These are phyloP conservation scores for Hygrophila difformis DNA, from an alignment of 257 asterid species.

Conservation along the genomic window DNA sequence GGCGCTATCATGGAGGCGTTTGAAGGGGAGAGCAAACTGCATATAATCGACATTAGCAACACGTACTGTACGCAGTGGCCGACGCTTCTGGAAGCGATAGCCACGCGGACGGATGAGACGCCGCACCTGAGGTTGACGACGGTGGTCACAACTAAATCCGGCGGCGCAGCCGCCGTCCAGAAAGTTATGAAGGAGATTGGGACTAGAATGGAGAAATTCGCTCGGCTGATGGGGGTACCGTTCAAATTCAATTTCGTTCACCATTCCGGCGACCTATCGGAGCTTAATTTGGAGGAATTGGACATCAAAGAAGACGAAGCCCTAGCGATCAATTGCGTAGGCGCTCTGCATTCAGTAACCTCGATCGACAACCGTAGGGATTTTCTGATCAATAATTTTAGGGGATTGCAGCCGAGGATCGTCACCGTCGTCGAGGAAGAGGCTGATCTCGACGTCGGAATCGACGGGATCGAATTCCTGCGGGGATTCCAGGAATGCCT, in stretches of 20 bases:
- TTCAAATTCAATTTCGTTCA: constrained; percentile 55
- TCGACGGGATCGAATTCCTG: constrained; percentile 54
- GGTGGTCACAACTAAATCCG: constrained; percentile 34
- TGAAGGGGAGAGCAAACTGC: constrained; percentile 67
- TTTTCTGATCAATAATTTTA: constrained; percentile 37
- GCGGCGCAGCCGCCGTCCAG: constrained; percentile 33
- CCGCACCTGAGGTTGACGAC: constrained; percentile 77
- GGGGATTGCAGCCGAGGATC: constrained; percentile 56
- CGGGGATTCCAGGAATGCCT: constrained; percentile 66
- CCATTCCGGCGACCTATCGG: constrained; percentile 75
- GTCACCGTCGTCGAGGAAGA: constrained; percentile 84
- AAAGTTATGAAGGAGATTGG: constrained; percentile 86
- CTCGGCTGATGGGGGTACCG: constrained; percentile 95
- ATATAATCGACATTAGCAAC: constrained; percentile 73
- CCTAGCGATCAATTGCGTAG: constrained; percentile 68
- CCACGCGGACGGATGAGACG: constrained; percentile 82
- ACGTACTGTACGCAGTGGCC: constrained; percentile 99
- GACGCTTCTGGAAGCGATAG: constrained; percentile 85
- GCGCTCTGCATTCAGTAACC: constrained; percentile 57
- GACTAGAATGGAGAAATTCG: constrained; percentile 80
- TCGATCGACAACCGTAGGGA: constrained; percentile 43
- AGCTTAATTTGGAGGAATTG: constrained; percentile 36
- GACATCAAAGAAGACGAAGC: constrained; percentile 69
- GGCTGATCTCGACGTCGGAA: constrained; percentile 70
- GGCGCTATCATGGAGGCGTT: constrained; percentile 94